Conservation (phyloP, 306 rosid species). For the Acmispon strigosus region DNA sequence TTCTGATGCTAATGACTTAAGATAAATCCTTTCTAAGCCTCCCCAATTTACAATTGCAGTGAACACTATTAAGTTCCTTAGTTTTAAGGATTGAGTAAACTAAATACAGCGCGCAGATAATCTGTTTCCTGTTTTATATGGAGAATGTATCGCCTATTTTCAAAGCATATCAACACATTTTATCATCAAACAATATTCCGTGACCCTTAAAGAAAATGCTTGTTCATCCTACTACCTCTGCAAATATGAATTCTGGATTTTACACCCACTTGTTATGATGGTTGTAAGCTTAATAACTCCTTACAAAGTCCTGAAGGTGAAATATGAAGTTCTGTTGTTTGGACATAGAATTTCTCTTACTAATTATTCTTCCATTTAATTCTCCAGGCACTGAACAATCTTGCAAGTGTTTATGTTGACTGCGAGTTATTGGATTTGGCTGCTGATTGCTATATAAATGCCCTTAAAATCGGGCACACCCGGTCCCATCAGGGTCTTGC, state of each 20-base stretch:
- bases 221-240: neutral
- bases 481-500: conserved; percentile 98
- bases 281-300: neutral
- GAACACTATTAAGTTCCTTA: neutral
- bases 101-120: neutral
- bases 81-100: neutral
- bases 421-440: conserved; percentile 57
- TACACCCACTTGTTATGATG: neutral
- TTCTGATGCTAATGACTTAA: neutral
- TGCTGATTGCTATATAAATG: conserved; percentile 86
- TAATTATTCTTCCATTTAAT: conserved; percentile 7
- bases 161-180: neutral
- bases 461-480: conserved; percentile 79
- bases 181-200: neutral
- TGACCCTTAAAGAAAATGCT: neutral
- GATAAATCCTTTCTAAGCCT: neutral
- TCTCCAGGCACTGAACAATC: conserved; percentile 91
- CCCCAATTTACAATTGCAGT: neutral
- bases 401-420: conserved; percentile 90
- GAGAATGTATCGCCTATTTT: neutral
- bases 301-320: neutral
- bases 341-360: neutral
- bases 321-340: neutral
- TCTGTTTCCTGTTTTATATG: neutral
- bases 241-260: neutral